These are phyloP conservation scores for Sechiopsis laciniata DNA, from an alignment of 306 rosid genomes.

Conservation along the genomic window DNA sequence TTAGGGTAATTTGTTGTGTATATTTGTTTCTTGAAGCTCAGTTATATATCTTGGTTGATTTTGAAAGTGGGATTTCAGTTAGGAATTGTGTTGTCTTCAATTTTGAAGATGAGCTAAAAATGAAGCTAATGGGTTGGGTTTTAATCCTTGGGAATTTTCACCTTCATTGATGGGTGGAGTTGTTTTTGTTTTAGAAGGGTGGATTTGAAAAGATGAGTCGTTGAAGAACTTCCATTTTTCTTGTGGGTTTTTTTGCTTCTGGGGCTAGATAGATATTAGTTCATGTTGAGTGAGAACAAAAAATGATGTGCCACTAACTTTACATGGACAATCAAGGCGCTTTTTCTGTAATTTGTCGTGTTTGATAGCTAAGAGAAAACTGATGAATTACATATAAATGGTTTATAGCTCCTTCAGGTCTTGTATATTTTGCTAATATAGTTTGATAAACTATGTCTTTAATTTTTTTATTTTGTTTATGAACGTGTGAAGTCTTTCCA, in stretches of 20 bases:
- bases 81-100: background rate
- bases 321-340: background rate
- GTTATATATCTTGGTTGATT: background rate
- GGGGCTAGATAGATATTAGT: background rate
- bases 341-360: conserved; percentile 8
- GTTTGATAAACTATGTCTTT: background rate
- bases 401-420: background rate
- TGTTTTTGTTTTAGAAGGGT: background rate
- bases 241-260: background rate
- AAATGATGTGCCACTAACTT: conserved; percentile 4
- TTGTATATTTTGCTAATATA: background rate
- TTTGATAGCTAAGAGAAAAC: background rate
- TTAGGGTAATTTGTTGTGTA: too few species aligned
- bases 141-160: background rate
- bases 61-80: background rate
- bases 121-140: background rate
- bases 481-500: background rate
- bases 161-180: background rate
- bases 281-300: background rate
- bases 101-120: too few species aligned
- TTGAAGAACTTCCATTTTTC: background rate
- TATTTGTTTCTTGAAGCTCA: too few species aligned
- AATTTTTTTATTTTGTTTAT: background rate
- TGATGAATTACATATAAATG: background rate
- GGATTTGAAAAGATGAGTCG: background rate